Conservation (phyloP, 192 early-diverging fungal species). For the Gigaspora rosea region DNA sequence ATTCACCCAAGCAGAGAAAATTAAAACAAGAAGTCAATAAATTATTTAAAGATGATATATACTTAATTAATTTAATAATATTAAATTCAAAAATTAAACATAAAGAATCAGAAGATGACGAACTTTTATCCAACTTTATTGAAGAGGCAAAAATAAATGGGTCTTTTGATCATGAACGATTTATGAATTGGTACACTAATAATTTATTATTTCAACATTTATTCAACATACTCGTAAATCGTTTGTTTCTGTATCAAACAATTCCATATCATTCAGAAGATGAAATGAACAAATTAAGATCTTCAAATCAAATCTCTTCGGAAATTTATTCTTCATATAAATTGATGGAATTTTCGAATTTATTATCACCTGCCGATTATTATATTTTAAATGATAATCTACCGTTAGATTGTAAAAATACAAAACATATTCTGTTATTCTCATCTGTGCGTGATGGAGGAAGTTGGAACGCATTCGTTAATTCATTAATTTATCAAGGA, state of each 20-base stretch:
- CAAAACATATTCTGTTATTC: constrained; percentile 44
- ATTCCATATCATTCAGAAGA: background rate
- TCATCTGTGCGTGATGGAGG: constrained; percentile 51
- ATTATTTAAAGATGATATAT: background rate
- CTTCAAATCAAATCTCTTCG: background rate
- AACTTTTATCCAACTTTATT: background rate
- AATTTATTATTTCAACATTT: constrained; percentile 23
- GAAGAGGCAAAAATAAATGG: background rate
- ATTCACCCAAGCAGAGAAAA: background rate
- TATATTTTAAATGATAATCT: constrained; percentile 12
- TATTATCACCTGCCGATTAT: constrained; percentile 25
- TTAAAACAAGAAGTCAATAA: background rate
- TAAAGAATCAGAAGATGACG: constrained; percentile 4
- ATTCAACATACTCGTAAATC: background rate
- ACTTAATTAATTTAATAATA: constrained; percentile 14
- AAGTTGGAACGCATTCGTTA: constrained; percentile 52
- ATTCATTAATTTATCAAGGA: constrained; percentile 48
- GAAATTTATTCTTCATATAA: constrained; percentile 1
- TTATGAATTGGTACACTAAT: constrained; percentile 23
- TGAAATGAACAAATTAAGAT: background rate
- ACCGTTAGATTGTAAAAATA: constrained; percentile 23
- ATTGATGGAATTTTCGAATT: constrained; percentile 8
- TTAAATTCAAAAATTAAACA: background rate
- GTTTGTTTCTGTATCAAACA: background rate
- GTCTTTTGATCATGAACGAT: background rate